Base-by-base conservation (phyloP, 106 monocot genomes). In the Acorus gramineus region DNA sequence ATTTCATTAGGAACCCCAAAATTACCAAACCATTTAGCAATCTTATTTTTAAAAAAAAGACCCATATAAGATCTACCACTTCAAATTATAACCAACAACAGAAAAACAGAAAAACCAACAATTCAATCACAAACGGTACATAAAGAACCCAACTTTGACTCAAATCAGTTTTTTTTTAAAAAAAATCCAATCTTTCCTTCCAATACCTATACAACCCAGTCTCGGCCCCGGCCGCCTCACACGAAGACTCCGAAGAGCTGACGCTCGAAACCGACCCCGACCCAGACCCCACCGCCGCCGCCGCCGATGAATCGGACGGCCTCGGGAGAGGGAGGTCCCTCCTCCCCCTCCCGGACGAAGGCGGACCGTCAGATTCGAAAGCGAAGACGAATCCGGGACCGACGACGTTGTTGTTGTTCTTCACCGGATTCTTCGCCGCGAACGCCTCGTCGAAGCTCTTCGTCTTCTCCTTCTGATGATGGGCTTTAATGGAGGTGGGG, bases 211-310 rank as follows among this genome's bases (percentile, higher is more conserved):
- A 78, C 11, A 74, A 67, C 4, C 69, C 80, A 14, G 80, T 73
- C 71, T 91, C 91, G 4, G 74, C 69, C 10, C 87, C 91, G 4
- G 71, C 69, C 10, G 75, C 56, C 46, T 87, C 90, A 44, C 92
- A 91, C 47, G 87, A 81, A 46, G 82, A 87, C 28, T 57, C 73
- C 52, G 82, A 85, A 7, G 89, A 89, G 57, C 79, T 77, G 50
- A 63, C 65, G 65, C 84, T 89, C 14, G 89, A 94, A n/a, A 47
- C 62, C 0, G 90, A 81, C 4, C 49, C 74, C 28, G 82, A 75
- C 13, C 62, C 78, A 11, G 57, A 43, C 5, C 48, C 55, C 13
- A 77, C 77, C 8, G 57, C 67, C 13, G 78, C 14, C 54, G 65
- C 69, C 56, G 67, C 4, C 44, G 80, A 55, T 14, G 71, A 67